Conservation (phyloP, 108 stramenopile species). For the Chaetoceros tenuissimus region DNA sequence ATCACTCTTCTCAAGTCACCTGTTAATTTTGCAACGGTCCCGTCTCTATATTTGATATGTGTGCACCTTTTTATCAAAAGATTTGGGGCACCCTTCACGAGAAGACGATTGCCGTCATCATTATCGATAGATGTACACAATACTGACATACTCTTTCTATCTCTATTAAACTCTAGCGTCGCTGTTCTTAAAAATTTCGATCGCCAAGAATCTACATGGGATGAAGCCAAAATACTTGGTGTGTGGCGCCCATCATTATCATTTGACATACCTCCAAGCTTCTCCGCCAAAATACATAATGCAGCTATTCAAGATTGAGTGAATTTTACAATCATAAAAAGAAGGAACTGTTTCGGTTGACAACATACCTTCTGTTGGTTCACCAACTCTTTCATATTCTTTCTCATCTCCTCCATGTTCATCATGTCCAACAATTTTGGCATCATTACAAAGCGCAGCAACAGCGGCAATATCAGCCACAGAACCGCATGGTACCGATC, state of each 20-base stretch:
- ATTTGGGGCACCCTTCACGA: constrained; percentile 98
- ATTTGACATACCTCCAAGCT: constrained; percentile 48
- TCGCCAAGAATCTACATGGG: constrained; percentile 64
- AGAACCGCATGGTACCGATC: constrained; percentile 31
- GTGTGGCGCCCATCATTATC: constrained; percentile 14
- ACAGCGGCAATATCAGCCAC: constrained; percentile 67
- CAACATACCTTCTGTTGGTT: constrained; percentile 78
- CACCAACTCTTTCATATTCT: constrained; percentile 74
- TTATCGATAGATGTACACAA: constrained; percentile 29
- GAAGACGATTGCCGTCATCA: constrained; percentile 64
- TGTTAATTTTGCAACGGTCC: constrained; percentile 62
- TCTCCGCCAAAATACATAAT: constrained; percentile 88
- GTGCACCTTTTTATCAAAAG: constrained; percentile 87
- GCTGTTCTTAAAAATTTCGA: constrained; percentile 54
- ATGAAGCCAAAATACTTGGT: constrained; percentile 46
- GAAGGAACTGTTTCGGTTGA: too few species aligned
- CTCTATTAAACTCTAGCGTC: constrained; percentile 90
- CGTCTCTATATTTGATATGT: constrained; percentile 75
- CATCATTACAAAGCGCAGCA: constrained; percentile 78
- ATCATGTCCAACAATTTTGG: constrained; percentile 60
- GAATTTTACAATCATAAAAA: neutral
- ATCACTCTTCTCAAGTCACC: constrained; percentile 52
- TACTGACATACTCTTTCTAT: constrained; percentile 77
- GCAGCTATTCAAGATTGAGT: constrained; percentile 47
- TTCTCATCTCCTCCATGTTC: constrained; percentile 20